phyloP scores from a whole-genome alignment of 179 eudicot genomes.

The Carnegiea gigantea region DNA sequence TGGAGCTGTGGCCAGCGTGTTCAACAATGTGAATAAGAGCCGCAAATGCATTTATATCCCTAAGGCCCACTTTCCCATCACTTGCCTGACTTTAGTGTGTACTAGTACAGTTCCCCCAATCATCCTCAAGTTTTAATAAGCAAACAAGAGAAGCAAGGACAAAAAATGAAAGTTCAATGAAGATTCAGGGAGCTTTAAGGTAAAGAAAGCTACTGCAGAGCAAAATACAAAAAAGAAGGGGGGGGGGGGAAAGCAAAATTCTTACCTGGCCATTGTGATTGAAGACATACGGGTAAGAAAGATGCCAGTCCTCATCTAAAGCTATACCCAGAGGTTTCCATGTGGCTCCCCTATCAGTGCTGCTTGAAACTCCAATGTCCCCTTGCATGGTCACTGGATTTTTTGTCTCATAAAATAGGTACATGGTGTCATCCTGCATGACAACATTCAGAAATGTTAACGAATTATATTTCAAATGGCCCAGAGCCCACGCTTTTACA shows the following conservation, averaged over 20 bases:
- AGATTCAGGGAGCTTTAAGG: neutral
- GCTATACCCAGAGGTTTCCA: conserved; percentile 90
- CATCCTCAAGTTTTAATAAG: neutral
- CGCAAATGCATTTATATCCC: neutral
- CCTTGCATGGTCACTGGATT: conserved; percentile 90
- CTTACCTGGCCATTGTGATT: conserved; percentile 64
- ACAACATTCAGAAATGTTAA: conserved; percentile 5
- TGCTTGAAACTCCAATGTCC: conserved; percentile 89
- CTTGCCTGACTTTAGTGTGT: neutral
- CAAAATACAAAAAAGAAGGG: neutral
- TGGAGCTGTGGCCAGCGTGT: neutral
- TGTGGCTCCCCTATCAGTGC: conserved; percentile 84
- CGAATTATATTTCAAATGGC: neutral
- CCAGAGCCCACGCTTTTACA: neutral
- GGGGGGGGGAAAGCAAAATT: neutral
- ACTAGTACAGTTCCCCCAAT: neutral
- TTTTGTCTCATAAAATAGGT: conserved; percentile 79
- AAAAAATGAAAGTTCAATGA: neutral
- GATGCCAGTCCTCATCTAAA: conserved; percentile 95
- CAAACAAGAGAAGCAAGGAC: conserved; percentile 5
- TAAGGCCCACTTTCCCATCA: neutral
- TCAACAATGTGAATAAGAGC: neutral
- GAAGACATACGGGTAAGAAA: conserved; percentile 86
- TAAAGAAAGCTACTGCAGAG: neutral
- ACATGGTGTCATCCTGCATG: conserved; percentile 69